Percentiles rank a stretch among this genome's conserved stretches.
phyloP scores from a whole-genome alignment of 2,329 filamentous ascomycete genomes.

The Trichoderma koningii region DNA sequence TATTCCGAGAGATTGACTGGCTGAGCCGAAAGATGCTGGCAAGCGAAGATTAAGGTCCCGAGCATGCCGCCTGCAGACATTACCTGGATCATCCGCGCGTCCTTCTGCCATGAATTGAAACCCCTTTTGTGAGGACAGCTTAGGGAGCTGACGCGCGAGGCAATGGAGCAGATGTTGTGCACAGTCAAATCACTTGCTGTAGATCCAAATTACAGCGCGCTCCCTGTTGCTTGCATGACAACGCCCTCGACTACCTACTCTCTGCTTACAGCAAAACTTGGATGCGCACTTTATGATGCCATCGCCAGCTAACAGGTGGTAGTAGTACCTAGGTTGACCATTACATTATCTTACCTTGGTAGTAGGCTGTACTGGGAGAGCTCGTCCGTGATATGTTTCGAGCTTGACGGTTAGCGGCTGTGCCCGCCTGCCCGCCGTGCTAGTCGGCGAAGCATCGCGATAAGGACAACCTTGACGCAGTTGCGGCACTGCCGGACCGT shows the following conservation, averaged over 20 bases:
- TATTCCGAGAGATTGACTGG: conserved; percentile 11
- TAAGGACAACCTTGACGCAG: neutral
- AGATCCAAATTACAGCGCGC: conserved; percentile 1
- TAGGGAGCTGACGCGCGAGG: neutral
- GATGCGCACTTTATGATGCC: no score
- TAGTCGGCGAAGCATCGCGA: conserved; percentile 14
- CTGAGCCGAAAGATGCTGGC: neutral
- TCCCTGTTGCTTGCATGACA: neutral
- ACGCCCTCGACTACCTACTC: no score
- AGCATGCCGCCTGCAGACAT: neutral
- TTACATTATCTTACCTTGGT: no score
- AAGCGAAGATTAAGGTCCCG: neutral
- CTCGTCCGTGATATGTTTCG: no score
- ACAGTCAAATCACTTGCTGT: neutral
- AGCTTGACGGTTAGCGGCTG: conserved; percentile 21
- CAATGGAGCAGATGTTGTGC: neutral
- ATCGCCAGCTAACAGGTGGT: no score
- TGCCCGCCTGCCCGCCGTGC: conserved; percentile 4
- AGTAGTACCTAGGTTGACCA: no score
- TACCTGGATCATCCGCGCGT: neutral
- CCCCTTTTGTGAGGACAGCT: neutral
- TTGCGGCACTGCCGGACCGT: conserved; percentile 3
- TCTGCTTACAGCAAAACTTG: no score
- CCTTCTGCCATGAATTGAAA: neutral
- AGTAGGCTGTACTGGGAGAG: neutral